phyloP scores from a whole-genome alignment of 2,329 filamentous ascomycete species.

The Sclerotinia glacialis region DNA sequence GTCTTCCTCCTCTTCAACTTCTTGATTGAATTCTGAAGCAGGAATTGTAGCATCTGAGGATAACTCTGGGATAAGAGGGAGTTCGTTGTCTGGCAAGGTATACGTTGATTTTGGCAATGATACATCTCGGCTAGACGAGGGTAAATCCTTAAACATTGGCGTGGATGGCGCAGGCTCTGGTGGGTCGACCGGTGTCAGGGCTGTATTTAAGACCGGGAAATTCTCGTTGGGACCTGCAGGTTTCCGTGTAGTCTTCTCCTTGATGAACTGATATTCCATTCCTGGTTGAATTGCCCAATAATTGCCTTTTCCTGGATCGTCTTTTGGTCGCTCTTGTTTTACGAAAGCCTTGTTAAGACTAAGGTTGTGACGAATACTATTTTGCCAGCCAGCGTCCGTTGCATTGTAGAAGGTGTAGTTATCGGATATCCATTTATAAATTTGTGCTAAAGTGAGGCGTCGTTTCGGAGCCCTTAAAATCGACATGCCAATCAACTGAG shows the following conservation, averaged over 20 bases:
- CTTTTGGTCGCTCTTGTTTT: conserved; percentile 93
- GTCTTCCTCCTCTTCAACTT: conserved; percentile 49
- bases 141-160: conserved; percentile 33
- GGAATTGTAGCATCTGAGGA: conserved; percentile 78
- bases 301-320: conserved; percentile 95
- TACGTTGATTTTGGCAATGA: conserved; percentile 30
- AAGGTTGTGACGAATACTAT: conserved; percentile 97
- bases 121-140: conserved; percentile 32
- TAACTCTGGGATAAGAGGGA: conserved; percentile 47
- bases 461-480: conserved; percentile 83
- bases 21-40: conserved; percentile 60
- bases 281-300: conserved; percentile 95
- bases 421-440: conserved; percentile 99
- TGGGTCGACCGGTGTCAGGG: conserved; percentile 29
- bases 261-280: conserved; percentile 84
- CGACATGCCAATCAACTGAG: conserved; percentile 93
- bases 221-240: conserved; percentile 55
- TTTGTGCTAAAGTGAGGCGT: conserved; percentile 85
- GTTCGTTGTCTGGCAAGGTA: conserved; percentile 28
- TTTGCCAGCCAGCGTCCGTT: conserved; percentile 91
- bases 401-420: conserved; percentile 84
- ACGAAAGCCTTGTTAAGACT: conserved; percentile 95
- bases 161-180: conserved; percentile 29
- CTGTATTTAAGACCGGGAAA: conserved; percentile 36
- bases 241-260: conserved; percentile 73